Evolutionary conservation across 768 basidiomycete species (phyloP).

Genomic region (Termitomyces sp.): DNA sequence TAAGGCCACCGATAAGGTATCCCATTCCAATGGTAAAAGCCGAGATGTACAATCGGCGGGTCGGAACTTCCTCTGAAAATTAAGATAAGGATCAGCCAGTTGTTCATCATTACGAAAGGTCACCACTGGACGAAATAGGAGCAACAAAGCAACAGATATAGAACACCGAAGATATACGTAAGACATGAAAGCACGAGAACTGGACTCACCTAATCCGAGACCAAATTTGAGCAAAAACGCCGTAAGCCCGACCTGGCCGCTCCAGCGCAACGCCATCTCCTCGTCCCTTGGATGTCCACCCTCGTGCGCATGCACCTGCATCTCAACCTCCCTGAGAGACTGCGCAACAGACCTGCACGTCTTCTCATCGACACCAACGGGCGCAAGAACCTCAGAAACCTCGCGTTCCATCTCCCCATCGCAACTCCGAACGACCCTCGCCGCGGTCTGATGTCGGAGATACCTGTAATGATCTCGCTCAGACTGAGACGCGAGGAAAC

Average conservation of each 20-base stretch:
- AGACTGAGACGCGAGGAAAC: constrained; percentile 94
- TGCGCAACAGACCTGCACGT: constrained; percentile 77
- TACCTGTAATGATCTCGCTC: constrained; percentile 95
- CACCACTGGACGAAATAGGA: neutral
- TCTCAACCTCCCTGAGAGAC: constrained; percentile 50
- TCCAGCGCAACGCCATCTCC: constrained; percentile 63
- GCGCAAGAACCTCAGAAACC: constrained; percentile 81
- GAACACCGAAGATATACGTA: neutral
- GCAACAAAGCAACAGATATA: neutral
- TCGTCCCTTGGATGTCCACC: constrained; percentile 34
- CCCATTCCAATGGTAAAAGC: constrained; percentile 95
- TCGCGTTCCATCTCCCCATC: constrained; percentile 96
- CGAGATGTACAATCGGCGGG: constrained; percentile 77
- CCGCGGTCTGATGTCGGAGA: constrained; percentile 64
- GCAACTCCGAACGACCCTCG: constrained; percentile 85
- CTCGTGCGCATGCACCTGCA: constrained; percentile 20
- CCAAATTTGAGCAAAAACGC: constrained; percentile 96
- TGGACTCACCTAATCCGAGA: constrained; percentile 73
- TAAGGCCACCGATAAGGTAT: constrained; percentile 88
- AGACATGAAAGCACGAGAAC: neutral
- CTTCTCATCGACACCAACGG: constrained; percentile 83
- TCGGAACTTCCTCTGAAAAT: constrained; percentile 79
- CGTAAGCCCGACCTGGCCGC: constrained; percentile 79
- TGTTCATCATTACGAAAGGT: neutral
- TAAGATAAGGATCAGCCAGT: neutral